Evolutionary conservation across 1,139 yeast species (phyloP), one percentile per base, ranked within the genome.

Genomic region (Kodamaea ohmeri): DNA sequence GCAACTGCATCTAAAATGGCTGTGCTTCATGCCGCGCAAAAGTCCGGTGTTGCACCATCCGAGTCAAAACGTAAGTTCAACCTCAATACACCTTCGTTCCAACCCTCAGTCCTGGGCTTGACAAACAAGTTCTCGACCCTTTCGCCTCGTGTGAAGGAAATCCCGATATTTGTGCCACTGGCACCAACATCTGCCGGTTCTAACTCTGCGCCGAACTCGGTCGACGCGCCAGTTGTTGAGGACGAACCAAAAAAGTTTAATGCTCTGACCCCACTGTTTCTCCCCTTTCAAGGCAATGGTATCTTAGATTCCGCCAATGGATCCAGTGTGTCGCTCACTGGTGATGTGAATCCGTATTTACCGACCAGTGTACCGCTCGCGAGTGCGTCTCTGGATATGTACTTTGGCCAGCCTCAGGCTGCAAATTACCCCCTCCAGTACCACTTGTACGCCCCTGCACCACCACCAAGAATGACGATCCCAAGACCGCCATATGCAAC

Each of bases 391-490:
- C 31, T 13, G 25, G 56, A 50, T 32, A 47, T 53, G 47, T 59
- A 47, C 39, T 55, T 42, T 34, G 54, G 50, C 32, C 56, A 50
- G 18, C 55, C 43, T 24, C 44, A 43, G 19, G 46, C 56, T 15
- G 41, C 54, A 4, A 50, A 62, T 34, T 83, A 70, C 49, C 92
- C 96, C 1, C 65, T 88, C 35, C 92, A 89, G 52, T 86, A 87
- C 55, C 96, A 90, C 60, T 63, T 89, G 35, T 90, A 90, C 60
- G 95, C 97, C 0, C 97, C 97, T 1, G 76, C 78, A 14, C 87
- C 95, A 3, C 94, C 95, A 4, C 90, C 90, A 19, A 78, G 85
- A 47, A 61, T 79, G 42, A 67, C 73, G 14, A 61, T 76, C 7
- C 80, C 82, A 4, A 63, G 83, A 44, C 73, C 76, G 31, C 77